Percentiles rank a stretch among this genome's conserved stretches.
These are phyloP conservation scores for Kalmanozyma brasiliensis DNA, from an alignment of 1,284 basidiomycete genomes.

Conservation along the genomic window DNA sequence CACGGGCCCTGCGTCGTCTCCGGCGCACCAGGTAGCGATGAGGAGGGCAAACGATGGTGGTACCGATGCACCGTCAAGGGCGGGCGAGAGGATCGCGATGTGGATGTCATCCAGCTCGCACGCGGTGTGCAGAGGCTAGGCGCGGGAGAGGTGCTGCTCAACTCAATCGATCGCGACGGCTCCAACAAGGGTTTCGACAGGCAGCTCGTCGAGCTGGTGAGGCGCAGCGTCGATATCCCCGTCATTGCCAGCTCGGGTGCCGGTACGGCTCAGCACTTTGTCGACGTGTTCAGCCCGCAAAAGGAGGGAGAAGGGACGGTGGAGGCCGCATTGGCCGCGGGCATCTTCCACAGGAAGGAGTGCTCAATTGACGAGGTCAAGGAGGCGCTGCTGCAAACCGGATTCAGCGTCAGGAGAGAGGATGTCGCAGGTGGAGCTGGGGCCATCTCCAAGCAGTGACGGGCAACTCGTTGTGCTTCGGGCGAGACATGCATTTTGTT, in stretches of 20 bases:
- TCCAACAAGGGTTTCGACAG: conserved; percentile 92
- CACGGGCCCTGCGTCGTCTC: conserved; percentile 59
- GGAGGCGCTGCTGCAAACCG: conserved; percentile 56
- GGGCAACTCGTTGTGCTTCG: too few relatives aligned
- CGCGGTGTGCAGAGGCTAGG: conserved; percentile 87
- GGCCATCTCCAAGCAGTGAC: conserved; percentile 41
- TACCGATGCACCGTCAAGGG: conserved; percentile 97
- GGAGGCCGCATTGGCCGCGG: conserved; percentile 94
- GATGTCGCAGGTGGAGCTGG: conserved; percentile 47
- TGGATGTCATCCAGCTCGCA: conserved; percentile 93
- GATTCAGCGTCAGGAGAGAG: conserved; percentile 56
- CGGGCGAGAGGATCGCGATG: conserved; percentile 83
- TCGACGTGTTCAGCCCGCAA: conserved; percentile 73
- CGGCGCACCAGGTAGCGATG: conserved; percentile 71
- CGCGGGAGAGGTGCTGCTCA: conserved; percentile 93
- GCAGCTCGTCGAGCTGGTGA: conserved; percentile 79
- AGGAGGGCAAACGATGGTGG: conserved; percentile 83
- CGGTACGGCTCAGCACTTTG: conserved; percentile 83
- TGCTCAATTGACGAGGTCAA: conserved; percentile 74
- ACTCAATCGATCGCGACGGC: conserved; percentile 96
- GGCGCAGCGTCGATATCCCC: conserved; percentile 82
- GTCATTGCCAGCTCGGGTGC: conserved; percentile 93
- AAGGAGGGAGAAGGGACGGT: conserved; percentile 69
- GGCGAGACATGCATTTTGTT: too few relatives aligned
- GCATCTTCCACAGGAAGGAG: conserved; percentile 94